Evolutionary conservation across 768 basidiomycete species (phyloP), one percentile per base, ranked within the genome.

Genomic region (Cystofilobasidium ferigula): DNA sequence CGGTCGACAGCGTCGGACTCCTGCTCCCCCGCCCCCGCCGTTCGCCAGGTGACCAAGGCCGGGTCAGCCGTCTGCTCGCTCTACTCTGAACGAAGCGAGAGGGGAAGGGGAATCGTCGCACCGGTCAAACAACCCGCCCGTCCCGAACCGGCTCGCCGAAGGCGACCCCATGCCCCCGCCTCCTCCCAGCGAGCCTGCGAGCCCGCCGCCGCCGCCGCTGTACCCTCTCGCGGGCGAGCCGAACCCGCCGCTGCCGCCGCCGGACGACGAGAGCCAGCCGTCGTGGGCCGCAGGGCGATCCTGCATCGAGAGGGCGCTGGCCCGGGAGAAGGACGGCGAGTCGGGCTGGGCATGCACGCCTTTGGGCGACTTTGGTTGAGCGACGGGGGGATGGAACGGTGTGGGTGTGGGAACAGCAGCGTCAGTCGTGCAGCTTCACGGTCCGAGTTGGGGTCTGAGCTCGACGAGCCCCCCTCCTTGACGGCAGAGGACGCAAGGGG

Each of bases 61-160:
- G 53, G 34, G 45, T n/a, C 10, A 42, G 36, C n/a, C 12, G 8
- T 54, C 28, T 59, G 57, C 43, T 57, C 34, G 30, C 20, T 36
- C 4, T 8, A n/a, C 22, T 18, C 5, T 18, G 6, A 48, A 20
- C 22, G 12, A 40, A 2, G 57, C 5, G 32, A 28, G 51, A 12
- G 8, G 9, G 7, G 30, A 32, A 64, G 42, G 26, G 16, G 58
- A 42, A 42, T 57, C 24, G 26, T 26, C 30, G 35, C 9, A 60
- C 58, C 38, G 16, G 30, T 36, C 58, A 60, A 60, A 60, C 9
- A 36, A 26, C n/a, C 58, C 58, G 18, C 35, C 57, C 5, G 48
- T 22, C 0, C 64, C 64, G 43, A 66, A 66, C 13, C 64, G 47
- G 18, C 35, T 57, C 20, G 58, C 20, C 0, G 59, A 48, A 56